Evolutionary conservation across 805 yeast species (phyloP), one percentile per base, ranked within the genome.

Genomic region (Suhomyces sp.): DNA sequence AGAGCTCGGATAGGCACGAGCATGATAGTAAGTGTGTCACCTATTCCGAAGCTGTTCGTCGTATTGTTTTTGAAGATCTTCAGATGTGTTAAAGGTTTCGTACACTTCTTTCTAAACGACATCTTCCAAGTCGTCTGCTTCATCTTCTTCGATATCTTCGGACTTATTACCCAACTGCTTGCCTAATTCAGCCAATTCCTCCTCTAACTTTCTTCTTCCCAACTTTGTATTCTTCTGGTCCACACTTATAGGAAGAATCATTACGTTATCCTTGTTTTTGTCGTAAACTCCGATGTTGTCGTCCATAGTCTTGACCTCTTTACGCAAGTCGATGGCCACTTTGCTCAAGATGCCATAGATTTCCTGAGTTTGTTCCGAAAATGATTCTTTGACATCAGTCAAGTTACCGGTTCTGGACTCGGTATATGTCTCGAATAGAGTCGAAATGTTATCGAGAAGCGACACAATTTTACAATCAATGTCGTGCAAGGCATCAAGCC

Each of bases 191-290:
- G 48, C 47, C 34, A 79, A 40, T 46, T 77, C 79, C 28, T 68
- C 70, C 7, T 65, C 58, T 32, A 83, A 62, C 53, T 83, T 81
- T 43, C 65, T 71, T 25, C 65, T 63, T 2, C 88, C 88, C 19
- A 82, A 71, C 62, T 75, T 71, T 4, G 85, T 76, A 22, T 88
- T 86, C 60, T 82, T 81, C 44, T 80, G 80, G 33, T 81, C 83
- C 16, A 84, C 75, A 26, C 73, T 70, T 3, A 83, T 72, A 1
- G 95, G 93, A 18, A 84, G 63, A 25, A 84, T 73, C 63, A 74
- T 74, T 14, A 74, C 50, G 20, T 51, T 52, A 31, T 71, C 72
- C 13, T 68, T 65, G 37, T 70, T 68, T 33, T 65, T 61, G 23
- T 68, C 67, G 40, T 56, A 62, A 5, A 69, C 72, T 8, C 77